These are phyloP conservation scores for Rugonectria rugulosa DNA, from an alignment of 2,329 filamentous ascomycete genomes.

Conservation along the genomic window DNA sequence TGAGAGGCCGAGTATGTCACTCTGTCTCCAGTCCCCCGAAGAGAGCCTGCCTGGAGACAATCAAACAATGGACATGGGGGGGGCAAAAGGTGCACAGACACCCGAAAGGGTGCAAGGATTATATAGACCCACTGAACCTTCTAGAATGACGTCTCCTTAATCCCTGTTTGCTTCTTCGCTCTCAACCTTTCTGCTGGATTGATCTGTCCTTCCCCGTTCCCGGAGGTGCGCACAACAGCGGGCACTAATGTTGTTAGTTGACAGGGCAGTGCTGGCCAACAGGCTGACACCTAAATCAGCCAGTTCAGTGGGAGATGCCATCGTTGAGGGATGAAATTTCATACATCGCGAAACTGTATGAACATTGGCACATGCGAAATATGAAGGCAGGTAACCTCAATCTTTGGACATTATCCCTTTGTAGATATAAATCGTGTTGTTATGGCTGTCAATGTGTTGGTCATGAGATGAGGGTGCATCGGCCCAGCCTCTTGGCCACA, in stretches of 20 bases:
- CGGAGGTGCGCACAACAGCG: slow-evolving; percentile 22
- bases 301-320: too few relatives aligned
- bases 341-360: too few relatives aligned
- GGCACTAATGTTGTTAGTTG: slow-evolving; percentile 34
- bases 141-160: slow-evolving; percentile 50
- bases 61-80: too few relatives aligned
- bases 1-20: background rate
- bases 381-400: too few relatives aligned
- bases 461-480: too few relatives aligned
- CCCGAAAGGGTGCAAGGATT: slow-evolving; percentile 17
- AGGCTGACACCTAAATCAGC: slow-evolving; percentile 1
- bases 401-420: too few relatives aligned
- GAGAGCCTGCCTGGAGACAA: too few relatives aligned
- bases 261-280: slow-evolving; percentile 15
- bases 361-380: too few relatives aligned
- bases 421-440: background rate
- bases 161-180: too few relatives aligned
- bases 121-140: slow-evolving; percentile 55
- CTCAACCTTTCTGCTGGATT: background rate
- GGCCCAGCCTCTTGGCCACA: background rate
- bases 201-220: slow-evolving; percentile 18
- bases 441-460: too few relatives aligned
- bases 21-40: background rate
- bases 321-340: too few relatives aligned
- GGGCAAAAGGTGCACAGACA: slow-evolving; percentile 1